These are phyloP conservation scores for Pseudotulostoma volvatum DNA, from an alignment of 495 filamentous ascomycete species.

Conservation along the genomic window DNA sequence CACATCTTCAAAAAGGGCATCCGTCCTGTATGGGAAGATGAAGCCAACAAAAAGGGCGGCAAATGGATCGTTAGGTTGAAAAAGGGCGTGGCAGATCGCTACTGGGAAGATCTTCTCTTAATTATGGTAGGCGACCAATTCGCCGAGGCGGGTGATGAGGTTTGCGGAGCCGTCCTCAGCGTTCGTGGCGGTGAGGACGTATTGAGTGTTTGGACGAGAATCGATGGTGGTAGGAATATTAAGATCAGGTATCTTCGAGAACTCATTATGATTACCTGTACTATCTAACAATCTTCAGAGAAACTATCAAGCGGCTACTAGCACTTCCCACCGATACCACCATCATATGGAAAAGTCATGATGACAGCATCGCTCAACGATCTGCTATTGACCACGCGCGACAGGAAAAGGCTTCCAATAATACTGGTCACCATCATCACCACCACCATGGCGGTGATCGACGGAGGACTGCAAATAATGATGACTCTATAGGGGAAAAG, in stretches of 20 bases:
- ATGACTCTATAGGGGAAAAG: conserved; percentile 31
- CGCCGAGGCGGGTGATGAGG: conserved; percentile 79
- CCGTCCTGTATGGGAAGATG: conserved; percentile 95
- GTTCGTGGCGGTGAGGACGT: conserved; percentile 93
- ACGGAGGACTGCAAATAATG: conserved; percentile 28
- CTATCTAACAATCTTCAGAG: conserved; percentile 33
- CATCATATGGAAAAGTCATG: conserved; percentile 88
- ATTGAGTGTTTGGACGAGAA: conserved; percentile 91
- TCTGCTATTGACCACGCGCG: conserved; percentile 68
- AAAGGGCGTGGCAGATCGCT: conserved; percentile 91
- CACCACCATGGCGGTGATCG: conserved; percentile 24
- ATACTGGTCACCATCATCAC: conserved; percentile 26
- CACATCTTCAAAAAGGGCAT: conserved; percentile 97
- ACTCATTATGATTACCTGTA: conserved; percentile 1
- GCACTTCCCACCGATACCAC: conserved; percentile 74
- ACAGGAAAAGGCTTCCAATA: conserved; percentile 49
- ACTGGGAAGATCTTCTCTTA: conserved; percentile 91
- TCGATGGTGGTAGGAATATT: conserved; percentile 79
- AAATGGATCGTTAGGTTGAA: conserved; percentile 95
- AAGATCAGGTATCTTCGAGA: conserved; percentile 66
- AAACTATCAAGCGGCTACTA: conserved; percentile 82
- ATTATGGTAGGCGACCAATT: conserved; percentile 93
- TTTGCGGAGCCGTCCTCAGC: conserved; percentile 87
- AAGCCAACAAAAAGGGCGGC: conserved; percentile 86
- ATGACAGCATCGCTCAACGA: conserved; percentile 62